Conservation (phyloP, 805 yeast species). For the Metschnikowia continentalis region DNA sequence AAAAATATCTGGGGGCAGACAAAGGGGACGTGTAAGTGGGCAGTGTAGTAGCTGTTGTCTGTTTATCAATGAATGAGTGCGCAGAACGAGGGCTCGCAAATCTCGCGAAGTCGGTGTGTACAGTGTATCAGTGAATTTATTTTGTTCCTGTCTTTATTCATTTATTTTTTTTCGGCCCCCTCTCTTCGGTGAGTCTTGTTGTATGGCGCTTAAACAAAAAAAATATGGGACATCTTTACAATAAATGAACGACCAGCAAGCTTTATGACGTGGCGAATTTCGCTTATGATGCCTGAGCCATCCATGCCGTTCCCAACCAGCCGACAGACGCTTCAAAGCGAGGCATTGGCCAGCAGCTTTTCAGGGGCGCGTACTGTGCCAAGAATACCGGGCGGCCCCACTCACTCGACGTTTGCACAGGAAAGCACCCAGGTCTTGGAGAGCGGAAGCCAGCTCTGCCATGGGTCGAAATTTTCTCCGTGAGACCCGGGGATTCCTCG, state of each 20-base stretch:
- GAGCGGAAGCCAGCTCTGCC: not conserved
- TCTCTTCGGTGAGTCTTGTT: not conserved
- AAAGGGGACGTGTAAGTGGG: not conserved
- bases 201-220: conserved; percentile 1
- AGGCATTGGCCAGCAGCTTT: not conserved
- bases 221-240: not conserved
- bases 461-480: not conserved
- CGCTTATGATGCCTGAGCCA: not conserved
- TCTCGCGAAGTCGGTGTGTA: conserved; percentile 5
- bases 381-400: not conserved
- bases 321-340: not conserved
- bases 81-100: conserved; percentile 1
- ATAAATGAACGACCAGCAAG: not conserved
- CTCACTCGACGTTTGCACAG: not conserved
- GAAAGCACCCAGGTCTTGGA: not conserved
- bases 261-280: not conserved
- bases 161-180: conserved; percentile 1
- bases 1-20: not conserved
- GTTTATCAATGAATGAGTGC: not conserved
- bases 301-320: not conserved
- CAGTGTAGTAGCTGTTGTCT: not conserved
- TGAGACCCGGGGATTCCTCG: not conserved
- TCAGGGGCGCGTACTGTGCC: not conserved
- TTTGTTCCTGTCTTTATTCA: not conserved
- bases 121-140: not conserved